A percentile compares a stretch with the other conserved stretches of the same genome.
phyloP scores from a whole-genome alignment of 2,329 filamentous ascomycete genomes.

The Shiraia bambusicola region DNA sequence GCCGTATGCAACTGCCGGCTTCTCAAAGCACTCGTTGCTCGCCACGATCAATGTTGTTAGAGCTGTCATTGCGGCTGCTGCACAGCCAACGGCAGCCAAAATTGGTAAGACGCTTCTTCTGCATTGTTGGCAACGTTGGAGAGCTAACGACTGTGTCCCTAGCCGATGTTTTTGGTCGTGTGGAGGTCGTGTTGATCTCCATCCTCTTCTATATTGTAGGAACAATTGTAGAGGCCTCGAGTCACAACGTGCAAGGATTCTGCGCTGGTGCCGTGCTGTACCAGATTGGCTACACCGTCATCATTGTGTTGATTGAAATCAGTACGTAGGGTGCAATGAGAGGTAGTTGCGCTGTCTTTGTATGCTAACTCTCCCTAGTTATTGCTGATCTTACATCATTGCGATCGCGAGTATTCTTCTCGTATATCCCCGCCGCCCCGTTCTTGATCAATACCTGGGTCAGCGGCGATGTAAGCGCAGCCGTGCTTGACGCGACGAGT shows the following conservation, averaged over 20 bases:
- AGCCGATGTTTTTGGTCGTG: slow-evolving; percentile 61
- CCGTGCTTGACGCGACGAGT: slow-evolving; percentile 52
- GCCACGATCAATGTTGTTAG: slow-evolving; percentile 60
- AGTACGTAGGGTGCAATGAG: slow-evolving; percentile 15
- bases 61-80: slow-evolving; percentile 61
- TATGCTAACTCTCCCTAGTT: slow-evolving; percentile 31
- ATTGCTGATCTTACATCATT: slow-evolving; percentile 65
- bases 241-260: slow-evolving; percentile 54
- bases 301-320: slow-evolving; percentile 64
- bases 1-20: slow-evolving; percentile 57
- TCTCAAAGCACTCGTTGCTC: slow-evolving; percentile 54
- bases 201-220: slow-evolving; percentile 59
- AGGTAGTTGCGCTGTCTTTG: no score
- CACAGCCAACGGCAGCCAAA: slow-evolving; percentile 59
- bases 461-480: slow-evolving; percentile 57
- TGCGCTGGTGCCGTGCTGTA: slow-evolving; percentile 45
- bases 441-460: slow-evolving; percentile 61
- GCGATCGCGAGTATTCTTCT: slow-evolving; percentile 64
- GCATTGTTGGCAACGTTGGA: not conserved
- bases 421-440: slow-evolving; percentile 51
- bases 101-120: slow-evolving; percentile 40
- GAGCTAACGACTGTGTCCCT: not conserved
- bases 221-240: slow-evolving; percentile 58
- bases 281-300: slow-evolving; percentile 58
- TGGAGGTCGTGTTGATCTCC: slow-evolving; percentile 59